Evolutionary conservation across 768 basidiomycete species (phyloP).

Genomic region (Lactarius indigo): DNA sequence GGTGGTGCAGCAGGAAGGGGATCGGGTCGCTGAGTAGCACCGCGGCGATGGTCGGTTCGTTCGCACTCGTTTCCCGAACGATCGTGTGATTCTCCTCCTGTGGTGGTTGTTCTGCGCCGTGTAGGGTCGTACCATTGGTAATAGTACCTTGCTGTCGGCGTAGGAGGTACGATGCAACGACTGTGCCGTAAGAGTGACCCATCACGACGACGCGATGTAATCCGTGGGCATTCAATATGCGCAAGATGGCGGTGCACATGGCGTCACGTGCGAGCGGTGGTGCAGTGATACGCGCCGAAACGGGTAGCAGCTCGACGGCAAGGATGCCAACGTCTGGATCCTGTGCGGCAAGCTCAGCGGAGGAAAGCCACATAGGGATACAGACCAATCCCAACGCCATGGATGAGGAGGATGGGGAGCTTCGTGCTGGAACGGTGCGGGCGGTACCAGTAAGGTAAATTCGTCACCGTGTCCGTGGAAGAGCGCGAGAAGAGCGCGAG

Average conservation of each 20-base stretch:
- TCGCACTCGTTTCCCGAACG: too few species aligned
- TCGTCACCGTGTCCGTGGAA: conserved; percentile 31
- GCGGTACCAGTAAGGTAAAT: conserved; percentile 46
- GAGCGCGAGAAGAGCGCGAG: conserved; percentile 42
- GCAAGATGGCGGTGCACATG: conserved; percentile 42
- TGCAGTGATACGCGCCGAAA: conserved; percentile 57
- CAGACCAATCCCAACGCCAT: conserved; percentile 69
- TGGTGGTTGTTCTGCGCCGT: neutral
- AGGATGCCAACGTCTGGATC: conserved; percentile 56
- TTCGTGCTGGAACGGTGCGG: conserved; percentile 47
- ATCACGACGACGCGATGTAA: conserved; percentile 42
- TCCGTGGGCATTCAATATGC: conserved; percentile 43
- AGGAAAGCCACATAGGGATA: conserved; percentile 55
- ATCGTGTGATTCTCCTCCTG: neutral
- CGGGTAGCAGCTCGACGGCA: conserved; percentile 55
- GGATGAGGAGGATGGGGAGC: conserved; percentile 58
- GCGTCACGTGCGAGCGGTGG: conserved; percentile 43
- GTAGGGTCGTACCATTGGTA: neutral
- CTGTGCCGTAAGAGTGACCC: conserved; percentile 63
- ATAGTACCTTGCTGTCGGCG: conserved; percentile 30
- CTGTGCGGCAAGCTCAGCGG: conserved; percentile 38
- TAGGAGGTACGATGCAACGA: conserved; percentile 51
- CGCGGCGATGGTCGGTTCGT: conserved; percentile 37
- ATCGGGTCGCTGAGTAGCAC: conserved; percentile 61
- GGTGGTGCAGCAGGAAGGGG: conserved; percentile 59